phyloP scores from a whole-genome alignment of 345 rosid species.

The Heritiera littoralis region DNA sequence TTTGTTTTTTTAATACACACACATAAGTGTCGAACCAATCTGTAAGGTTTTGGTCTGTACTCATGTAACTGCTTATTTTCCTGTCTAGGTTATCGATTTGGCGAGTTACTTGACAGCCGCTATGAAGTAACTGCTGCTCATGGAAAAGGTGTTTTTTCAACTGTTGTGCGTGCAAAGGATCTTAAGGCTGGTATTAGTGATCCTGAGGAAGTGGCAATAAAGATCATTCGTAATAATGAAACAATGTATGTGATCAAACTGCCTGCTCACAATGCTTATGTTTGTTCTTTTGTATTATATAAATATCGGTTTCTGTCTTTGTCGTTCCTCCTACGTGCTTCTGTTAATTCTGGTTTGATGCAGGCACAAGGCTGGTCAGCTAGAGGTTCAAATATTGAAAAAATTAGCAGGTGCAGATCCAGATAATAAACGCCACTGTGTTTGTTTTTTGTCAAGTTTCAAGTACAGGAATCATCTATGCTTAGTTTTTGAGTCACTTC shows the following conservation, averaged over 20 bases:
- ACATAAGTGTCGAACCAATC: too few species aligned
- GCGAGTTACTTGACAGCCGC: conserved; percentile 91
- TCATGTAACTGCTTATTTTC: conserved; percentile 16
- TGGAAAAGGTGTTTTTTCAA: conserved; percentile 97
- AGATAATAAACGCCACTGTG: conserved; percentile 90
- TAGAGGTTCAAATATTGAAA: conserved; percentile 88
- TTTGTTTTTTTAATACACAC: too few species aligned
- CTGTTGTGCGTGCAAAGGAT: conserved; percentile 93
- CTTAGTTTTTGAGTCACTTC: conserved; percentile 98
- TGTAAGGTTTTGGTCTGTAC: background rate
- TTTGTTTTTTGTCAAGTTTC: conserved; percentile 87
- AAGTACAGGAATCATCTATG: conserved; percentile 98
- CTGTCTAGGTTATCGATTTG: conserved; percentile 79
- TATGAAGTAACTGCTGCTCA: conserved; percentile 96
- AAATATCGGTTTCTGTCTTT: conserved; percentile 14
- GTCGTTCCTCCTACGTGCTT: conserved; percentile 5
- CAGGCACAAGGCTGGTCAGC: conserved; percentile 95
- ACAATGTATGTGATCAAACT: conserved; percentile 60
- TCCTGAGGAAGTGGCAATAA: conserved; percentile 91
- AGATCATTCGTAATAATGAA: conserved; percentile 93
- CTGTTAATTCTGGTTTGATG: conserved; percentile 18
- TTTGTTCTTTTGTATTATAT: background rate
- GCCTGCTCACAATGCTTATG: background rate
- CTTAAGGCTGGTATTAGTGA: conserved; percentile 66
- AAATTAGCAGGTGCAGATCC: conserved; percentile 92